Evolutionary conservation across 306 rosid species (phyloP).

Genomic region (Prunus mongolica): DNA sequence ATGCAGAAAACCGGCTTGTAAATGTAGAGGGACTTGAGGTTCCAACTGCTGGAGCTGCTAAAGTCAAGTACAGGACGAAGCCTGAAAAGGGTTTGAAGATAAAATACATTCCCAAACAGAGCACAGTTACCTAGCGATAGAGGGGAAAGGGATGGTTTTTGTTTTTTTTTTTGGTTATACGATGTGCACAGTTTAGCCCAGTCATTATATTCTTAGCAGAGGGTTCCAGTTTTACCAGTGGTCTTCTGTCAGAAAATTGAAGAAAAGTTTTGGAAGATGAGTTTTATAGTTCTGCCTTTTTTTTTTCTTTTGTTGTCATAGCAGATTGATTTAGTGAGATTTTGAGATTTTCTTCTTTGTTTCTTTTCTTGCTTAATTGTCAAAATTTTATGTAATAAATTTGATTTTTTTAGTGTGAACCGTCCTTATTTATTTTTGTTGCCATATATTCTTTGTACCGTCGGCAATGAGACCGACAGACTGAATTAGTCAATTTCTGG

Average conservation of each 20-base stretch:
- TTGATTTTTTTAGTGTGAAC: not conserved
- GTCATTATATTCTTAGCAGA: slow-evolving; percentile 46
- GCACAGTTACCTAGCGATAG: slow-evolving; percentile 32
- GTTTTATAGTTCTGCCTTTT: slow-evolving; percentile 32
- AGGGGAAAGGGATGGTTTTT: slow-evolving; percentile 31
- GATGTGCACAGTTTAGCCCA: slow-evolving; percentile 53
- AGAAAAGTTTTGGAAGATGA: slow-evolving; percentile 46
- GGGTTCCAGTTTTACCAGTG: slow-evolving; percentile 60
- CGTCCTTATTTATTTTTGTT: not conserved
- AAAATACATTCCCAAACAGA: slow-evolving; percentile 55
- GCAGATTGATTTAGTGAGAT: slow-evolving; percentile 37
- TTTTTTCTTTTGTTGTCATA: slow-evolving; percentile 26
- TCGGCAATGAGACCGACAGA: not conserved
- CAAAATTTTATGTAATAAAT: not conserved
- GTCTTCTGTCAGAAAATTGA: slow-evolving; percentile 64
- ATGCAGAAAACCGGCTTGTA: slow-evolving; percentile 32
- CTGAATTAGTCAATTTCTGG: not conserved
- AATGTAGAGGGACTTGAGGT: slow-evolving; percentile 20
- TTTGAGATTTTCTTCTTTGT: not conserved
- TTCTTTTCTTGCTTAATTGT: slow-evolving; percentile 18
- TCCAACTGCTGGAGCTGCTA: slow-evolving; percentile 31
- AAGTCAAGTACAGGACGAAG: slow-evolving; percentile 44
- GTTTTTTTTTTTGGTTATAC: slow-evolving; percentile 31
- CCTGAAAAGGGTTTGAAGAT: slow-evolving; percentile 46
- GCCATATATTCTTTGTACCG: not conserved